Percentiles rank a stretch among this genome's conserved stretches.
Evolutionary conservation across 192 early-diverging fungal genomes (phyloP).

Genomic region (Backusella macrospora): DNA sequence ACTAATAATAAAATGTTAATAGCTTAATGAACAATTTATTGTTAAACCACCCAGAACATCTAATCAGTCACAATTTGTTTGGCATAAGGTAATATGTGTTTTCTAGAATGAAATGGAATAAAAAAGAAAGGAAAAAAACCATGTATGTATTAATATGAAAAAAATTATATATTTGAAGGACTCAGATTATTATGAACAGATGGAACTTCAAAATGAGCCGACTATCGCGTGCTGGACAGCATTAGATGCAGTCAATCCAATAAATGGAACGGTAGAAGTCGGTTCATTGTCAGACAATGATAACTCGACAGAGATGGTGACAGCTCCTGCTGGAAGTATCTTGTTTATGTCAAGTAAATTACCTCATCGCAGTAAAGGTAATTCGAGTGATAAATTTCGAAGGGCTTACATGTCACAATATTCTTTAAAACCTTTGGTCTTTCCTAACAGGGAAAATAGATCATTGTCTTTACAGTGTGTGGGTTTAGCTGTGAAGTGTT

Average conservation of each 20-base stretch:
- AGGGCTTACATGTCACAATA: conserved; percentile 44
- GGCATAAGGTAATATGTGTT: conserved; percentile 47
- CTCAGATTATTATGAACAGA: conserved; percentile 29
- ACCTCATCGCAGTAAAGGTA: conserved; percentile 38
- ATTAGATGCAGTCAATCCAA: conserved; percentile 32
- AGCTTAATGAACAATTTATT: conserved; percentile 49
- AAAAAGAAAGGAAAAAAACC: neutral
- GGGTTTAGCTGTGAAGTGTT: neutral
- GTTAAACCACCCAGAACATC: conserved; percentile 39
- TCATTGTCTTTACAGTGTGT: neutral
- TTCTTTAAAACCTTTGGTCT: neutral
- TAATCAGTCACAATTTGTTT: conserved; percentile 30
- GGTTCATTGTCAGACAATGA: neutral
- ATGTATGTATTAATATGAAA: neutral
- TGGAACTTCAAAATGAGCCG: neutral
- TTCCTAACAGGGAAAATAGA: neutral
- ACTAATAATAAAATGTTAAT: neutral
- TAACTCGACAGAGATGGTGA: neutral
- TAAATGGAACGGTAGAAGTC: conserved; percentile 10
- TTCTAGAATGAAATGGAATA: too few relatives aligned
- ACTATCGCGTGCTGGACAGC: conserved; percentile 43
- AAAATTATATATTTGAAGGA: conserved; percentile 28
- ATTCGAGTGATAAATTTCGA: conserved; percentile 34
- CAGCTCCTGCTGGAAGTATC: conserved; percentile 31
- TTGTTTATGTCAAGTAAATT: conserved; percentile 35